Conservation (phyloP, 352 stramenopile species). For the Stephanocyclus meneghinianus region DNA sequence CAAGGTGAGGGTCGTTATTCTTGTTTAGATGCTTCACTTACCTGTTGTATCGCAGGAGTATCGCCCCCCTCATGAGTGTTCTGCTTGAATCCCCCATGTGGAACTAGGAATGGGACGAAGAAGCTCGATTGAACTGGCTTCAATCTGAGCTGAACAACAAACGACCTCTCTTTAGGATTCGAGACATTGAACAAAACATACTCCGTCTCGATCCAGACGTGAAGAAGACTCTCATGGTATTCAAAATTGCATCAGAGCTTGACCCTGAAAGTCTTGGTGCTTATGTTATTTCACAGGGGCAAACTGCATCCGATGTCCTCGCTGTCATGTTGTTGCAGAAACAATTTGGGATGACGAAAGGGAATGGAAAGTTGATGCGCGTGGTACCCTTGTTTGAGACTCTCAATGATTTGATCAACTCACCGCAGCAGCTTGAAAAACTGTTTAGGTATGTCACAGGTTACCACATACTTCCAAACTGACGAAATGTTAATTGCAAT, state of each 20-base stretch:
- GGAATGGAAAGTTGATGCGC: constrained; percentile 82
- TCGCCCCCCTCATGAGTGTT: neutral
- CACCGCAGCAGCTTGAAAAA: constrained; percentile 57
- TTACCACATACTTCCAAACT: too few relatives aligned
- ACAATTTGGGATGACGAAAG: constrained; percentile 77
- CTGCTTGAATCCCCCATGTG: neutral
- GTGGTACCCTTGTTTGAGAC: constrained; percentile 89
- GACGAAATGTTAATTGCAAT: too few relatives aligned
- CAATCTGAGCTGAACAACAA: constrained; percentile 79
- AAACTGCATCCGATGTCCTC: constrained; percentile 85
- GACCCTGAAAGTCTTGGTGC: constrained; percentile 81
- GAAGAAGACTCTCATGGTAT: constrained; percentile 80
- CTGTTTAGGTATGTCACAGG: too few relatives aligned
- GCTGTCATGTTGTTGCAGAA: constrained; percentile 86
- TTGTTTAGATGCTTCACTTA: neutral
- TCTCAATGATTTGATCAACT: constrained; percentile 84
- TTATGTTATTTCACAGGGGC: constrained; percentile 87
- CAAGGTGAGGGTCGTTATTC: constrained; percentile 28
- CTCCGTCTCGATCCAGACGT: constrained; percentile 60
- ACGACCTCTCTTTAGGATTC: constrained; percentile 77
- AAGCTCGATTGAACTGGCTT: constrained; percentile 81
- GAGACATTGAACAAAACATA: constrained; percentile 55
- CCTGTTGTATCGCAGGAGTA: neutral
- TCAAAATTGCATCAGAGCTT: constrained; percentile 75
- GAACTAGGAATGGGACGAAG: constrained; percentile 82